Evolutionary conservation across 306 rosid species (phyloP).

Genomic region (Oemleria cerasiformis): DNA sequence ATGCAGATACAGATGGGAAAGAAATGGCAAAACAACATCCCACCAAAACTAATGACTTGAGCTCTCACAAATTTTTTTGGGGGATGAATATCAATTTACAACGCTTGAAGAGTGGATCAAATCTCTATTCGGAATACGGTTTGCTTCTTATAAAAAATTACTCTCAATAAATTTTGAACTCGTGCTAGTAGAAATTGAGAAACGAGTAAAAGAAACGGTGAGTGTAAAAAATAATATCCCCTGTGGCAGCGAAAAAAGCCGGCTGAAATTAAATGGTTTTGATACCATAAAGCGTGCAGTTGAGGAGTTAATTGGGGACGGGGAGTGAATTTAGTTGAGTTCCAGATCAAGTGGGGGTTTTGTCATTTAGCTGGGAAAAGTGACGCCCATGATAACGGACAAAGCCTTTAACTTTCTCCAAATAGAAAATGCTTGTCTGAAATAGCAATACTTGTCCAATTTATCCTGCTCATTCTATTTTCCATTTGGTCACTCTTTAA

Average conservation of each 20-base stretch:
- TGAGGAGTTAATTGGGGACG: background rate
- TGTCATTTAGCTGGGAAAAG: conserved; percentile 38
- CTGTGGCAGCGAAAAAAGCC: conserved; percentile 3
- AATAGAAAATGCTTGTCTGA: conserved; percentile 30
- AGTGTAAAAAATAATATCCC: too few species aligned
- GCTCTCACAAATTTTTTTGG: too few species aligned
- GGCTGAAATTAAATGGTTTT: background rate
- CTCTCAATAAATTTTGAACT: too few species aligned
- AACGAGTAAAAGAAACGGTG: too few species aligned
- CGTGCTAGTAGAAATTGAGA: too few species aligned
- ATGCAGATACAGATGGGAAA: too few species aligned
- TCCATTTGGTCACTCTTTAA: conserved; percentile 11
- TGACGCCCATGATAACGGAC: conserved; percentile 29
- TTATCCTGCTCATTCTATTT: conserved; percentile 47
- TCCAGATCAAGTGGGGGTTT: conserved; percentile 17
- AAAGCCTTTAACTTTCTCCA: conserved; percentile 43
- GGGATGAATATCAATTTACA: too few species aligned
- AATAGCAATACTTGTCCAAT: conserved; percentile 42
- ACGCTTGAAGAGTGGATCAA: too few species aligned
- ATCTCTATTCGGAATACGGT: too few species aligned
- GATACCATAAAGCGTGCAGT: background rate
- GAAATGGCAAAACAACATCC: too few species aligned
- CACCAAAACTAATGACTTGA: too few species aligned
- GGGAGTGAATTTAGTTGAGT: background rate
- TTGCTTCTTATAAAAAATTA: too few species aligned